Percentiles rank a stretch among this genome's conserved stretches.
These are phyloP conservation scores for Zygoascus biomembranicola DNA, from an alignment of 805 yeast species.

Conservation along the genomic window DNA sequence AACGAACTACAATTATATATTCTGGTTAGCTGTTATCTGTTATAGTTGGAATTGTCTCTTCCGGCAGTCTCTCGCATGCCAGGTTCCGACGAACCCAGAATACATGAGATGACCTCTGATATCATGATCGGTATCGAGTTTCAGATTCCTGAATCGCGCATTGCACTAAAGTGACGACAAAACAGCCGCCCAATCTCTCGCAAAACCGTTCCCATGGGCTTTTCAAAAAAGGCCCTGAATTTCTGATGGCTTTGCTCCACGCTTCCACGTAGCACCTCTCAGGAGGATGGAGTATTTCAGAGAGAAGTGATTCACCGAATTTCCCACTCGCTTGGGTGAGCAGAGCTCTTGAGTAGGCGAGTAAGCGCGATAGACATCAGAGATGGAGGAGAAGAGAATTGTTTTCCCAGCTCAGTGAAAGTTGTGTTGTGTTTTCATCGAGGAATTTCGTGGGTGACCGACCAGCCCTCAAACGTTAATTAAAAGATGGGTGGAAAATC, in stretches of 20 bases:
- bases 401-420: not conserved
- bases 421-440: not conserved
- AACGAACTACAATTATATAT: too few species aligned
- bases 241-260: conserved; percentile 19
- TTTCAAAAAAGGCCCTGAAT: conserved; percentile 6
- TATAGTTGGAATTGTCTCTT: not conserved
- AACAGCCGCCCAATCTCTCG: conserved; percentile 15
- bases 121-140: conserved; percentile 21
- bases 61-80: not conserved
- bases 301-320: conserved; percentile 20
- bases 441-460: not conserved
- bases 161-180: conserved; percentile 17
- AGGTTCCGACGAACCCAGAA: not conserved
- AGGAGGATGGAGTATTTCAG: conserved; percentile 9
- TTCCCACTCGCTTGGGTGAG: conserved; percentile 17
- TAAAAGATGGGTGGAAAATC: too few species aligned
- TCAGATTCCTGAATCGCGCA: conserved; percentile 18
- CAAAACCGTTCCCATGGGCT: conserved; percentile 18
- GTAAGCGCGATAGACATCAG: conserved; percentile 18
- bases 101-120: conserved; percentile 7
- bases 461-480: not conserved
- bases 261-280: conserved; percentile 16
- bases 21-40: not conserved
- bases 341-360: conserved; percentile 14
- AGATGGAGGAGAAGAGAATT: conserved; percentile 4